Conservation (phyloP, 768 basidiomycete genomes). For the Amanita muscaria region DNA sequence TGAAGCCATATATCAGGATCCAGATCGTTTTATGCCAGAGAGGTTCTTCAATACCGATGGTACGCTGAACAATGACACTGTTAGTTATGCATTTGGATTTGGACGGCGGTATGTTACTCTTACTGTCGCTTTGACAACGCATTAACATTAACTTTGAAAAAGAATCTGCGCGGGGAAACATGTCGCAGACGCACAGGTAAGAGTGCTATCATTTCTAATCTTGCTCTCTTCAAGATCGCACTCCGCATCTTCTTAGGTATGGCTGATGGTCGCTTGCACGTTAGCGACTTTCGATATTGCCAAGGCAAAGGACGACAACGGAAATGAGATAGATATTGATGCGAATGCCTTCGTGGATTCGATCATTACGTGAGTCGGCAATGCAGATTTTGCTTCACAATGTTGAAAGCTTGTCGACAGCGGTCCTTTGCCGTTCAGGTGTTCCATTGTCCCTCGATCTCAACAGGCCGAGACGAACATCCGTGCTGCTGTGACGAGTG, state of each 20-base stretch:
- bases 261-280: not conserved
- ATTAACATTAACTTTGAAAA: too few species aligned
- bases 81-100: conserved; percentile 5
- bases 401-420: not conserved
- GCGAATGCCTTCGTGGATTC: too few species aligned
- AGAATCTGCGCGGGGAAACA: too few species aligned
- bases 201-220: too few species aligned
- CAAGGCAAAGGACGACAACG: not conserved
- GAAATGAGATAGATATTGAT: not conserved
- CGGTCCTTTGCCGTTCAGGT: not conserved
- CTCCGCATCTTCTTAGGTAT: conserved; percentile 6
- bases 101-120: conserved; percentile 2
- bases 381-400: too few species aligned
- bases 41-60: conserved; percentile 7
- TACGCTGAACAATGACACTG: not conserved
- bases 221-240: too few species aligned
- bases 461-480: too few species aligned
- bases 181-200: too few species aligned
- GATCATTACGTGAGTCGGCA: too few species aligned
- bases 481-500: too few species aligned
- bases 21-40: conserved; percentile 3
- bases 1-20: conserved; percentile 5
- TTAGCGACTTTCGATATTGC: not conserved
- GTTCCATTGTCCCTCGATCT: not conserved
- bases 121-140: not conserved